Evolutionary conservation across 1,284 basidiomycete genomes (phyloP).

Genomic region (Moesziomyces aphidis): DNA sequence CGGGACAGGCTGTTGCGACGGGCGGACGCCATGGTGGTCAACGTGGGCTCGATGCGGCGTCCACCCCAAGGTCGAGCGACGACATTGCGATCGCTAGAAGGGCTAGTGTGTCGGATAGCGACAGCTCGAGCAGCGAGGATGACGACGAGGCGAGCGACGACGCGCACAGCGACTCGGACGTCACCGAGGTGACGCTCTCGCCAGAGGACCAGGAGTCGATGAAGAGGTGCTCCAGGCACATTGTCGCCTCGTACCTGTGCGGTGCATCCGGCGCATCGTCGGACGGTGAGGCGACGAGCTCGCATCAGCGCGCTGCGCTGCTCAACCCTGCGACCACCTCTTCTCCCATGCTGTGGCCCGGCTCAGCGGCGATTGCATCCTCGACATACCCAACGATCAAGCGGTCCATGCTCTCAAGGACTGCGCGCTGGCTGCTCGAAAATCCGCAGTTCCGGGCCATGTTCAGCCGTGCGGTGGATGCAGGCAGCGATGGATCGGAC

Average conservation of each 20-base stretch:
- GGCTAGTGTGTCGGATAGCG: constrained; percentile 13
- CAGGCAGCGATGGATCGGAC: neutral
- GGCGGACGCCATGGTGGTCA: constrained; percentile 10
- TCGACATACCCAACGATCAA: constrained; percentile 2
- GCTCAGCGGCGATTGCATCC: neutral
- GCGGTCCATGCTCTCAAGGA: constrained; percentile 26
- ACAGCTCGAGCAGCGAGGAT: constrained; percentile 14
- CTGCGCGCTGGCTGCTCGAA: constrained; percentile 30
- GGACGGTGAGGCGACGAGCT: too few species aligned
- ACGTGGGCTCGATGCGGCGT: constrained; percentile 10
- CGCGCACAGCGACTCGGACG: constrained; percentile 13
- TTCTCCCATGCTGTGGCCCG: neutral
- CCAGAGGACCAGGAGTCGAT: constrained; percentile 13
- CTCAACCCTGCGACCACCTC: too few species aligned
- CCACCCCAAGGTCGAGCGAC: constrained; percentile 44
- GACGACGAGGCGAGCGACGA: constrained; percentile 27
- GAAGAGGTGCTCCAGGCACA: constrained; percentile 8
- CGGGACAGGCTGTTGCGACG: neutral
- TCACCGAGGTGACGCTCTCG: constrained; percentile 6
- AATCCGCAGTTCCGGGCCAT: constrained; percentile 42
- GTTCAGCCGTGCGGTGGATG: constrained; percentile 5
- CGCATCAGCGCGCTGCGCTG: neutral
- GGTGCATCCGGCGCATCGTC: neutral
- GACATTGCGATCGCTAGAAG: constrained; percentile 15
- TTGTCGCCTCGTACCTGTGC: constrained; percentile 18